phyloP scores from a whole-genome alignment of 305 asterid genomes.

The Coffea humblotiana region DNA sequence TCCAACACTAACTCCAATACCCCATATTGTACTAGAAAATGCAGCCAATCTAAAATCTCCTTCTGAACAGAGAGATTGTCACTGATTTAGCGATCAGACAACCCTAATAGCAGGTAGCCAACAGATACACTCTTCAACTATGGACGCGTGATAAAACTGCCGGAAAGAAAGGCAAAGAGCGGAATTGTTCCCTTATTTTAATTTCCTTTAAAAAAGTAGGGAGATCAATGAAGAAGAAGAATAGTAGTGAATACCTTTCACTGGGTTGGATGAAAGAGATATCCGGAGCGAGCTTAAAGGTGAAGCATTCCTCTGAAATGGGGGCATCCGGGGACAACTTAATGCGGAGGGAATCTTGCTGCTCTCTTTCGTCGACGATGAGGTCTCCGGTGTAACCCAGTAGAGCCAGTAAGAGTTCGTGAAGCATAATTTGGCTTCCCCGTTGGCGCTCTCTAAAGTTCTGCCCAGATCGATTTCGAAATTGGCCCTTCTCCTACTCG shows the following conservation, averaged over 20 bases:
- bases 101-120: background rate
- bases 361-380: constrained; percentile 75
- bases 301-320: constrained; percentile 55
- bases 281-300: constrained; percentile 91
- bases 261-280: constrained; percentile 77
- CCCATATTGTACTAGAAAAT: background rate
- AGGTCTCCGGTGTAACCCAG: constrained; percentile 98
- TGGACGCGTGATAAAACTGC: background rate
- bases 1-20: background rate
- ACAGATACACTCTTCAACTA: background rate
- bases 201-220: background rate
- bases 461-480: background rate
- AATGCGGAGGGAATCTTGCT: constrained; percentile 39
- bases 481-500: background rate
- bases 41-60: background rate
- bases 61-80: background rate
- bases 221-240: background rate
- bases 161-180: background rate
- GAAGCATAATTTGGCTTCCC: constrained; percentile 50
- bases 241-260: constrained; percentile 53
- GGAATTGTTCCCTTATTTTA: background rate
- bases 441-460: background rate
- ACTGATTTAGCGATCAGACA: background rate
- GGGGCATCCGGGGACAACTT: constrained; percentile 62
- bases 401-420: constrained; percentile 84